Evolutionary conservation across 805 yeast species (phyloP).

Genomic region (Kazachstania kunashirensis): DNA sequence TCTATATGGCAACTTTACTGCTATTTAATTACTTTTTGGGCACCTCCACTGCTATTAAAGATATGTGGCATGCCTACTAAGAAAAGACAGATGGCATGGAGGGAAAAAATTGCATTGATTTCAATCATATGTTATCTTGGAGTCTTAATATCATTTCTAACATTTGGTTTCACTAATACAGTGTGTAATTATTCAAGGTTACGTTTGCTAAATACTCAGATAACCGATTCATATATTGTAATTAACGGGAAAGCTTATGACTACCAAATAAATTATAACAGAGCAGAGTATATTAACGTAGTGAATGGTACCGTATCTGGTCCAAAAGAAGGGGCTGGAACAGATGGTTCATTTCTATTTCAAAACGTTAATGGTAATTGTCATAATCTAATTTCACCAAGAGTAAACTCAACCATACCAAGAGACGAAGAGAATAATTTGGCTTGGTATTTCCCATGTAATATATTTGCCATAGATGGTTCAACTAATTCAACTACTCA

Average conservation of each 20-base stretch:
- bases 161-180: conserved; percentile 82
- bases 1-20: conserved; percentile 73
- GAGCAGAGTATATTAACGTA: neutral
- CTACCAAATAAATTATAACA: neutral
- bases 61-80: conserved; percentile 70
- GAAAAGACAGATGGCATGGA: conserved; percentile 91
- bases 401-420: conserved; percentile 64
- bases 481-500: conserved; percentile 53
- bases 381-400: conserved; percentile 64
- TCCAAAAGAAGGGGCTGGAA: conserved; percentile 81
- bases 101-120: conserved; percentile 84
- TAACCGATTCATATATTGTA: conserved; percentile 28
- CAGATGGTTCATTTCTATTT: conserved; percentile 72
- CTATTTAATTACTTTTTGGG: conserved; percentile 79
- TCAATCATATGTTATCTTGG: conserved; percentile 67
- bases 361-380: conserved; percentile 93
- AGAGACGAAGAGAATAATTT: conserved; percentile 46
- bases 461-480: conserved; percentile 59
- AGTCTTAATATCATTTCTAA: conserved; percentile 69
- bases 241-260: conserved; percentile 71
- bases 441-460: conserved; percentile 98
- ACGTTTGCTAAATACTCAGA: conserved; percentile 5
- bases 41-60: conserved; percentile 51
- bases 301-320: conserved; percentile 31
- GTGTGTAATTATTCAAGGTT: conserved; percentile 48